Percentiles rank a stretch among this genome's conserved stretches.
Conservation (phyloP, 371 early-diverging fungal genomes). For the Mortierella sp. region DNA sequence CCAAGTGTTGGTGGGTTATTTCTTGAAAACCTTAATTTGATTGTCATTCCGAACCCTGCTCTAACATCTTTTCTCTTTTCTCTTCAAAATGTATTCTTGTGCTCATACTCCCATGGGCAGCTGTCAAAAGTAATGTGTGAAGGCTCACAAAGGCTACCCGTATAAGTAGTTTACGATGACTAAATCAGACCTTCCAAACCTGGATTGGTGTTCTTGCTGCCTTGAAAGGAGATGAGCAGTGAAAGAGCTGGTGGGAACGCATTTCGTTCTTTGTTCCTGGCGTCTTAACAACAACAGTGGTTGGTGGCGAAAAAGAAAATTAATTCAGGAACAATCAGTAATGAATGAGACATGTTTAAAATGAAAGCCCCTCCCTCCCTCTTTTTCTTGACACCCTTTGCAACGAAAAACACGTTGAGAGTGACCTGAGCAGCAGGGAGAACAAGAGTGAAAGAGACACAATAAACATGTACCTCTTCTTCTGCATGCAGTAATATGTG, state of each 20-base stretch:
- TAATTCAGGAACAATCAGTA: neutral
- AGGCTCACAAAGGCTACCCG: constrained; percentile 10
- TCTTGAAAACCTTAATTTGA: constrained; percentile 1
- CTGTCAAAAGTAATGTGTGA: neutral
- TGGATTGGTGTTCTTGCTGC: neutral
- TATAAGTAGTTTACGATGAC: constrained; percentile 8
- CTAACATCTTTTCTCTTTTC: neutral
- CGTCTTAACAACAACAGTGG: no score
- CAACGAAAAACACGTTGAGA: no score
- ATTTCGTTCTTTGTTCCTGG: neutral
- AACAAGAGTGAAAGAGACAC: neutral
- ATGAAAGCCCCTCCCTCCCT: no score
- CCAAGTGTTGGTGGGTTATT: neutral
- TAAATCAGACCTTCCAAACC: constrained; percentile 8
- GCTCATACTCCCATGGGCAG: neutral
- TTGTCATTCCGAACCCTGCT: neutral
- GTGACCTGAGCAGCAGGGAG: neutral
- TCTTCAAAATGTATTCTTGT: neutral
- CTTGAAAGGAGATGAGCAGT: neutral
- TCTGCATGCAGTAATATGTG: neutral
- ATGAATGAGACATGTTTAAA: neutral
- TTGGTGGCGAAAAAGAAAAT: neutral
- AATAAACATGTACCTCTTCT: neutral
- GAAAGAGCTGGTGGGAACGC: neutral
- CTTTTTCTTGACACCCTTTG: no score